Conservation (phyloP, 2,329 filamentous ascomycete genomes). For the Trichoderma koningii region DNA sequence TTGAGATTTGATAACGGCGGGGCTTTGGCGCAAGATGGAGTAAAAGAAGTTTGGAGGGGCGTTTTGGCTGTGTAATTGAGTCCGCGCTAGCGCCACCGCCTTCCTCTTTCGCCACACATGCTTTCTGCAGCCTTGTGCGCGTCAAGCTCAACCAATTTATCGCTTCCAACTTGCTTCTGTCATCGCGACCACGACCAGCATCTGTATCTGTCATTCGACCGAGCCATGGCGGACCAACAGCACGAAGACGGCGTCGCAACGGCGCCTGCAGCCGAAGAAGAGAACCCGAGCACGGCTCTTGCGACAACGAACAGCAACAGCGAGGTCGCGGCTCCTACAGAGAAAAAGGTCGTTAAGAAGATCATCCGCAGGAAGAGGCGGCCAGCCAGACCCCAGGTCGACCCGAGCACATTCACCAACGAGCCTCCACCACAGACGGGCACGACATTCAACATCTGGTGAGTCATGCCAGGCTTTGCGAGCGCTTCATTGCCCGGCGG, state of each 20-base stretch:
- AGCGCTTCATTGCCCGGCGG: not conserved
- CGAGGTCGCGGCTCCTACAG: slow-evolving; percentile 51
- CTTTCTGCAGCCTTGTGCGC: slow-evolving; percentile 32
- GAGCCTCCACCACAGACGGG: slow-evolving; percentile 91
- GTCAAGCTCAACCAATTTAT: slow-evolving; percentile 23
- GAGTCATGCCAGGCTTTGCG: not conserved
- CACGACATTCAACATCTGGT: slow-evolving; percentile 80
- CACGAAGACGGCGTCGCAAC: slow-evolving; percentile 34
- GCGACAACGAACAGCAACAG: slow-evolving; percentile 44
- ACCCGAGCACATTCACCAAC: slow-evolving; percentile 77
- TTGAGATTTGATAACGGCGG: slow-evolving; percentile 18
- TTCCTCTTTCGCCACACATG: slow-evolving; percentile 30
- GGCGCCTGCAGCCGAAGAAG: slow-evolving; percentile 35
- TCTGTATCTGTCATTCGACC: not conserved
- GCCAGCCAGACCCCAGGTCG: slow-evolving; percentile 87
- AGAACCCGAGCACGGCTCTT: slow-evolving; percentile 40
- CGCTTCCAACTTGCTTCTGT: not conserved
- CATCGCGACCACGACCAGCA: not conserved
- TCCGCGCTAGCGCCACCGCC: slow-evolving; percentile 35
- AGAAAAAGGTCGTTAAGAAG: slow-evolving; percentile 74
- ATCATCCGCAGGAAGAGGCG: slow-evolving; percentile 88
- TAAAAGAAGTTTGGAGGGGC: slow-evolving; percentile 18
- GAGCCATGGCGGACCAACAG: slow-evolving; percentile 39
- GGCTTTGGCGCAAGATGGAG: slow-evolving; percentile 10
- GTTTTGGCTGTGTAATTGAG: not conserved